Evolutionary conservation across 2,329 filamentous ascomycete species (phyloP).

Genomic region (Microdochium bolleyi): DNA sequence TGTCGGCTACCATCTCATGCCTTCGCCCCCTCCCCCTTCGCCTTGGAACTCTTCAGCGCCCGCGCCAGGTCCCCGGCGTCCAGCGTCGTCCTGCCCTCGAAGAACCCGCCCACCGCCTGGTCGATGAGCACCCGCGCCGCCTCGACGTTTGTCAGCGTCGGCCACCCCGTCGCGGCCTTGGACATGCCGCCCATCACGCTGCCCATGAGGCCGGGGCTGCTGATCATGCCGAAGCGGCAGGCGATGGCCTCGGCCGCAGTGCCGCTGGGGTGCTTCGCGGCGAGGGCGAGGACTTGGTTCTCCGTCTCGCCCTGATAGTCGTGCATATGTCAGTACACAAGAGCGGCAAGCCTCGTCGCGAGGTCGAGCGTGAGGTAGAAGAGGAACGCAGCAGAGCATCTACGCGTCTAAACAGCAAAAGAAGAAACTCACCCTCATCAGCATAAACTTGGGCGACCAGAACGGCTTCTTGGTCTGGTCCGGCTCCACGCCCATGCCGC

Average conservation of each 20-base stretch:
- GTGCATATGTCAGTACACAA: not conserved
- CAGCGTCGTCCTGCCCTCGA: conserved; percentile 31
- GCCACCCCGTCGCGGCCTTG: conserved; percentile 16
- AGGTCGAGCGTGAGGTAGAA: no score
- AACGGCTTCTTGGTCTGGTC: conserved; percentile 35
- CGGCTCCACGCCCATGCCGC: conserved; percentile 32
- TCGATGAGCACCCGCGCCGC: conserved; percentile 34
- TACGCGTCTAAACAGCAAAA: no score
- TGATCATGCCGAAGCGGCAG: conserved; percentile 35
- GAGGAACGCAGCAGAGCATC: no score
- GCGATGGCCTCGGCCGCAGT: conserved; percentile 24
- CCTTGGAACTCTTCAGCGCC: not conserved
- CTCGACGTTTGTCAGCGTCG: conserved; percentile 24
- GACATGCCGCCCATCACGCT: conserved; percentile 10
- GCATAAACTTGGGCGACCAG: conserved; percentile 26
- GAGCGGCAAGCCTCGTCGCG: no score
- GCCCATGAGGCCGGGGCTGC: conserved; percentile 14
- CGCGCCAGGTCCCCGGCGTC: conserved; percentile 28
- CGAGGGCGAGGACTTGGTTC: conserved; percentile 29
- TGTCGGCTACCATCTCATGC: no score
- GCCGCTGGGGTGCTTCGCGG: conserved; percentile 23
- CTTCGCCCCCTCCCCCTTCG: not conserved
- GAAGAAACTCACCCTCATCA: conserved; percentile 43
- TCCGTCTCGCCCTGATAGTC: conserved; percentile 36
- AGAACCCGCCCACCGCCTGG: conserved; percentile 32